phyloP scores from a whole-genome alignment of 306 rosid genomes.

The Castanea crenata region DNA sequence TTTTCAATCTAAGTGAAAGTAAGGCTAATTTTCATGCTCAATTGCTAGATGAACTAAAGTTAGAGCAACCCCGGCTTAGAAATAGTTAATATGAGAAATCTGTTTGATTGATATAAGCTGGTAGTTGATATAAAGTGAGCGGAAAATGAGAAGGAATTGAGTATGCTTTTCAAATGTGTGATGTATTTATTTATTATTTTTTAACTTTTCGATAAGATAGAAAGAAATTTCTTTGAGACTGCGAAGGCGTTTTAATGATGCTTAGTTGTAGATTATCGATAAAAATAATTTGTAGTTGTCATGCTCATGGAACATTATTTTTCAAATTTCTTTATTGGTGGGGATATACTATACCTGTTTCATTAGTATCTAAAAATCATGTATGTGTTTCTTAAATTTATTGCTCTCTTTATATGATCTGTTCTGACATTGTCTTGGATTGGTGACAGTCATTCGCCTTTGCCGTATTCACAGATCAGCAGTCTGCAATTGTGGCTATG shows the following conservation, averaged over 20 bases:
- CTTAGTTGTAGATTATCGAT: neutral
- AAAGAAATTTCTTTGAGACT: too few species aligned
- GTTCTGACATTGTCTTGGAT: slow-evolving; percentile 3
- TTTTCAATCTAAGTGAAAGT: neutral
- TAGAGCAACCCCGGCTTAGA: neutral
- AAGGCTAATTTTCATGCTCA: neutral
- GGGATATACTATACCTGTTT: neutral
- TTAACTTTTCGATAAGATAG: too few species aligned
- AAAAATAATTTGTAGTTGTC: neutral
- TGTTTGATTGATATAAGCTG: neutral
- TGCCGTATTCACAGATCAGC: slow-evolving; percentile 84
- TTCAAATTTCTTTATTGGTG: neutral
- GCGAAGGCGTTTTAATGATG: neutral
- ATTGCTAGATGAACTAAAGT: neutral
- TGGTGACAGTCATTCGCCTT: slow-evolving; percentile 82
- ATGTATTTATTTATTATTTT: neutral
- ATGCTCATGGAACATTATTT: neutral
- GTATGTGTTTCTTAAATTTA: neutral
- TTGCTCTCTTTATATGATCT: neutral
- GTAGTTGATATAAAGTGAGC: neutral
- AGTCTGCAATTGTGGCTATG: slow-evolving; percentile 75
- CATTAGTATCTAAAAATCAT: neutral
- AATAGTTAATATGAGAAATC: neutral
- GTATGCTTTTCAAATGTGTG: neutral
- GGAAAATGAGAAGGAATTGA: neutral